These are phyloP conservation scores for Paracamarosporium sp. DNA, from an alignment of 2,329 filamentous ascomycete species.

Conservation along the genomic window DNA sequence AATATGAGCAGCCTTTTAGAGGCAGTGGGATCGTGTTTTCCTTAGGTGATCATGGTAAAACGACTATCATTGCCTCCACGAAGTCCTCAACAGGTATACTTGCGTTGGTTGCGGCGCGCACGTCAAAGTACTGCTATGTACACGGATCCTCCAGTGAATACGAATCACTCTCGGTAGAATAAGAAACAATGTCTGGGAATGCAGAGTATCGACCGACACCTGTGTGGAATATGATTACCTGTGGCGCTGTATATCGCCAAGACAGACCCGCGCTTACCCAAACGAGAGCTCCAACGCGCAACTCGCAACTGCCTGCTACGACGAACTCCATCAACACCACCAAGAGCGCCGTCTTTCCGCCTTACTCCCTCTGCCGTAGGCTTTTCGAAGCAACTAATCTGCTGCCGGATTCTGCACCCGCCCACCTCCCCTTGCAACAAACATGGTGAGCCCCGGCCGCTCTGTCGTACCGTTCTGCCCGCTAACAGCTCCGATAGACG, in stretches of 20 bases:
- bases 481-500: slow-evolving; percentile 66
- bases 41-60: too few relatives aligned
- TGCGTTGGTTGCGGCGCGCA: too few relatives aligned
- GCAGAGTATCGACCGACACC: too few relatives aligned
- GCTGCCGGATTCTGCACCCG: not conserved
- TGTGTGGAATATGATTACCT: not conserved
- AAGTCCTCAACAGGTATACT: too few relatives aligned
- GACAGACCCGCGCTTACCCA: slow-evolving; percentile 2
- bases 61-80: too few relatives aligned
- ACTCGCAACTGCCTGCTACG: slow-evolving; percentile 36
- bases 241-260: not conserved
- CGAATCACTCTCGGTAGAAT: too few relatives aligned
- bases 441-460: slow-evolving; percentile 35
- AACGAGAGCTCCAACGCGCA: slow-evolving; percentile 35
- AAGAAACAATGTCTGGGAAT: too few relatives aligned
- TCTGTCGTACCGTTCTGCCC: slow-evolving; percentile 12
- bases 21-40: too few relatives aligned
- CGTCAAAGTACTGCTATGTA: too few relatives aligned
- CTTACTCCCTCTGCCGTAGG: not conserved
- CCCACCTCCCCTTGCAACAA: slow-evolving; percentile 12
- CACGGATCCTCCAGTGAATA: too few relatives aligned
- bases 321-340: slow-evolving; percentile 27
- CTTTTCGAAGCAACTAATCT: slow-evolving; percentile 14
- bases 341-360: slow-evolving; percentile 11
- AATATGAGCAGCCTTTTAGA: too few relatives aligned